Evolutionary conservation across 768 basidiomycete genomes (phyloP).

Genomic region (Amanita muscaria): DNA sequence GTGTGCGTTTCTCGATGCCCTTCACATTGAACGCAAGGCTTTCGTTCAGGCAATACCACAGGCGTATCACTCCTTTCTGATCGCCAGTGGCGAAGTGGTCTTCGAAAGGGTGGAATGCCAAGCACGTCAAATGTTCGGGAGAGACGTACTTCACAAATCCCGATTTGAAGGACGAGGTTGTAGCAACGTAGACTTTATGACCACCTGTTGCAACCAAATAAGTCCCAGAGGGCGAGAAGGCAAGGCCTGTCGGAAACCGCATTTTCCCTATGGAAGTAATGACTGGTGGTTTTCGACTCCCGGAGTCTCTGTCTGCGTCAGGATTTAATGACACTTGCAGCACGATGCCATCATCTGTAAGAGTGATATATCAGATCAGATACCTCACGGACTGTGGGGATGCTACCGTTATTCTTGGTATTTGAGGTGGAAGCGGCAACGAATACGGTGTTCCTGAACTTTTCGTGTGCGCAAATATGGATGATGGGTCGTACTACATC

Average conservation of each 20-base stretch:
- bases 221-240: constrained; percentile 65
- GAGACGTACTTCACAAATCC: constrained; percentile 82
- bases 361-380: not conserved
- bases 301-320: constrained; percentile 14
- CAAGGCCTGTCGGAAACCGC: constrained; percentile 51
- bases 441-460: constrained; percentile 61
- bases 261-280: constrained; percentile 59
- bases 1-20: constrained; percentile 69
- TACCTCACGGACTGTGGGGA: constrained; percentile 6
- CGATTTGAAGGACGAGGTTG: constrained; percentile 42
- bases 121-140: constrained; percentile 70
- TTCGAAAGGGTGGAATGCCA: constrained; percentile 82
- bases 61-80: constrained; percentile 66
- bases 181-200: constrained; percentile 70
- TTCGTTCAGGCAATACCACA: constrained; percentile 89
- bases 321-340: constrained; percentile 55
- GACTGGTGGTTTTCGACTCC: constrained; percentile 40
- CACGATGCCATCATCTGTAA: constrained; percentile 44
- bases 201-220: constrained; percentile 73
- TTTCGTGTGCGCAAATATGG: constrained; percentile 61
- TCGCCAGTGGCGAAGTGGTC: constrained; percentile 97
- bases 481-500: constrained; percentile 61
- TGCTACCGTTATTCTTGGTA: constrained; percentile 28
- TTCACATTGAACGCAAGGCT: constrained; percentile 38
- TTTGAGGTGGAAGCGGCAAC: constrained; percentile 50